Base-by-base conservation (phyloP, 257 asterid species). In the Ajuga chamaepitys region DNA sequence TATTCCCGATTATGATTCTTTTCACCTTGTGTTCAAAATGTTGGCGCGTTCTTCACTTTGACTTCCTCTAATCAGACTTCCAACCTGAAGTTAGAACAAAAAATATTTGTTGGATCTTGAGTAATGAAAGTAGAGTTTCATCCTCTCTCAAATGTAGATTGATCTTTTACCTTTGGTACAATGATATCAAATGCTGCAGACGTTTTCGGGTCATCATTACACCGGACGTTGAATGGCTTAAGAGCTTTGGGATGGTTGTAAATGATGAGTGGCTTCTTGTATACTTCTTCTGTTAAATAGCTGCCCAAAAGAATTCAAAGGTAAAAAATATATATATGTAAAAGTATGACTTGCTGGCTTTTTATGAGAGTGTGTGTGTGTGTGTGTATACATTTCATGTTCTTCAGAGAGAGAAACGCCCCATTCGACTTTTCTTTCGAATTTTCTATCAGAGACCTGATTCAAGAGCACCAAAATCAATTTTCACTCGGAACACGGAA, bases 21-120 rank as follows among this genome's bases (percentile, higher is more conserved):
- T 30, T 72, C 71, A 91, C 98, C 98, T 85, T 58, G 85, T 13
- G 68, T 62, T 78, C 66, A 93, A 53, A 66, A 69, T 48, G 47
- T 70, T 42, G 9, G 72, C 32, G 20, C 96, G 96, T 53, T 93
- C 99, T 75, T 93, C 99, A 7, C 77, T 89, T 78, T 87, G 95
- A 81, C 95, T 82, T 67, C 99, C 99, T 77, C 74, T 74, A 34
- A 93, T 74, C 62, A 93, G 67, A 70, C 83, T 65, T 57, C 99
- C 99, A 37, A 84, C 83, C 98, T 88, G 82, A 65, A 40, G 21
- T 72, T 13, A 54, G 21, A 3, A 37, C 11, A 2, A 38, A 32
- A 51, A 40, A 14, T 41, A 37, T 20, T 26, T n/a, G 7, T 37
- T 9, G 62, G 9, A 55, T 30, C 4, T 32, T 32, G 42, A 30